Evolutionary conservation across 257 asterid species (phyloP), one percentile per base, ranked within the genome.

Genomic region (Solanum neorickii): DNA sequence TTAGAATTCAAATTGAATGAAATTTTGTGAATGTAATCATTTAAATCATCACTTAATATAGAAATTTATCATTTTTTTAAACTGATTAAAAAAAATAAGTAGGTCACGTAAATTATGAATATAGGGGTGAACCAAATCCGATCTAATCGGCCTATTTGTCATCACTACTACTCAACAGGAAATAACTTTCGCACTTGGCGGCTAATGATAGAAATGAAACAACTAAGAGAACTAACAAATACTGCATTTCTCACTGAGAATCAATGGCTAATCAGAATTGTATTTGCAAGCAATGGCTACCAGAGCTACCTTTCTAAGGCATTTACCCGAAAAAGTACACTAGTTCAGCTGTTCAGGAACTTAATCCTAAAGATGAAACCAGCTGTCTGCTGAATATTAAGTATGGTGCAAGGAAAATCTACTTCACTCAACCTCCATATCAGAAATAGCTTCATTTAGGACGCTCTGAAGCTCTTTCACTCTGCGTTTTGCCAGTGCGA

Each of bases 381-480:
- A 80, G 29, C 29, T 80, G 20, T 60, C 44, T 20, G 18, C 23
- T 80, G 44, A 80, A 80, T 80, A 44, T 27, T 80, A 60, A 1
- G 6, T 23, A 80, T 29, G 12, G 85, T 80, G 44, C 69, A 80
- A 80, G 68, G 85, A 2, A 47, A 29, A 47, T 68, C 42, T 14
- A 7, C 20, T 59, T 90, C 90, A 93, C 89, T 95, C 98, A 69
- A 93, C 91, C 70, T 93, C 97, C 99, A 96, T 92, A 87, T 92
- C 95, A 69, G 95, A 93, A 87, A 92, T 74, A 12, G 96, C 97
- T 88, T 93, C 99, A 72, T 92, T 86, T 88, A 96, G 82, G 88
- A 94, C 91, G 78, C 59, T 89, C 89, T 93, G 89, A 85, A 96
- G 94, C 87, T 96, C 98, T 85, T 91, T 91, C 85, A 91, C 92